Base-by-base conservation (phyloP, 331 rosid species). In the Quercus tomentella region DNA sequence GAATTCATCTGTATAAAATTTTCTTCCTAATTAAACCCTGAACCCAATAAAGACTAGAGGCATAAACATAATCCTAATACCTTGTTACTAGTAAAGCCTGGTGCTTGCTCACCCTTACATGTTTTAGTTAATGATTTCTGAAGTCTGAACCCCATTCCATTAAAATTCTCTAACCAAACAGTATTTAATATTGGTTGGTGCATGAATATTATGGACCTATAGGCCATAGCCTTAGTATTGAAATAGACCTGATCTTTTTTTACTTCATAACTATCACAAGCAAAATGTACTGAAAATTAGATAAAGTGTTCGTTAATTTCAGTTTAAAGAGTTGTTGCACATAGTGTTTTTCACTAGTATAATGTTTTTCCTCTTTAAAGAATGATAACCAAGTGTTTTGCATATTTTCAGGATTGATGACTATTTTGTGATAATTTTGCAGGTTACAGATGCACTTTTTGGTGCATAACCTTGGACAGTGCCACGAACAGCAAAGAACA, bases 401-500 rank as follows among this genome's bases (percentile, higher is more conserved):
- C 56, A 33, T 21, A 79, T 63, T 31, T 57, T 60, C 21, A 4
- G 35, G 67, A 71, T 63, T 77, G 66, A 14, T 80, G 56, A 75
- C 28, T 15, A 45, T 55, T 21, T 76, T 79, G 63, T 79, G 60
- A 73, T 74, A 22, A 78, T 72, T 68, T 86, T 79, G 58, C 80
- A 86, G 85, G 84, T 78, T 72, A 69, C 70, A 77, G 54, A 75
- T 77, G 45, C 72, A 15, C 28, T 83, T 79, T 77, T 65, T 77
- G 51, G 26, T 66, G 78, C 58, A 67, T 72, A 86, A 56, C 92
- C 92, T 60, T 88, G 88, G 89, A 75, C 77, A 11, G 91, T 83
- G 61, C 89, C 91, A 45, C 74, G 88, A 85, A 83, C 85, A 14
- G 92, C 80, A 61, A 84, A 81, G 69, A 88, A 88, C 61, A 88